Base-by-base conservation (phyloP, 2,329 filamentous ascomycete species). In the Triangularia setosa region DNA sequence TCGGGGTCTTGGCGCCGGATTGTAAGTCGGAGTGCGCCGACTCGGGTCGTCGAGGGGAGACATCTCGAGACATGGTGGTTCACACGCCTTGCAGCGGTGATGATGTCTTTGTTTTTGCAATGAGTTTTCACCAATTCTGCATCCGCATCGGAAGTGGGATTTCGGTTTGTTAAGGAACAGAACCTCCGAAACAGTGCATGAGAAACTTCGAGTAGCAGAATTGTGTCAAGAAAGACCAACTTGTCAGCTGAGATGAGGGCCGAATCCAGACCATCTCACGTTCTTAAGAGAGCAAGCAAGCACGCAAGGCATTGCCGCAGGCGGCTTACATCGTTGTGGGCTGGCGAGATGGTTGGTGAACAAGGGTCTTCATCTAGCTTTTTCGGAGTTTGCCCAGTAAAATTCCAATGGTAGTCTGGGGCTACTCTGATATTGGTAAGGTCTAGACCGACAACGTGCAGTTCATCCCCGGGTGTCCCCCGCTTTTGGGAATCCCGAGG, bases 381-480 rank as follows among this genome's bases (percentile, higher is more conserved):
- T 21, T 48, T 48, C 40, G 40, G 40, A 48, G 40, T 48, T 48
- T n/a, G 8, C 40, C 40, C 40, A 48, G 40, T 48, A 48, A n/a
- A n/a, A 48, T 48, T 48, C 40, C 40, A 59, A n/a, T 55, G 25
- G 23, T 21, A 9, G 9, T 12, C 27, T 44, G 57, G 57, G 23
- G 21, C 57, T 59, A 44, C n/a, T 48, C 57, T 59, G 57, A 24
- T 33, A 59, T 25, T 24, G 57, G 57, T 25, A 59, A 21, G 57
- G 33, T 25, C 57, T 27, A 9, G 57, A 44, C 56, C 30, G n/a
- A 23, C 56, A 21, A 25, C 40, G 40, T 48, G 40, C 40, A 48
- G n/a, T 8, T 21, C 40, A 6, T 48, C n/a, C n/a, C 40, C 11
- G 28, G 27, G 16, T 16, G 30, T 12, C 30, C 33, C 57, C 27